Conservation (phyloP, 768 basidiomycete species). For the Suillus brevipes region DNA sequence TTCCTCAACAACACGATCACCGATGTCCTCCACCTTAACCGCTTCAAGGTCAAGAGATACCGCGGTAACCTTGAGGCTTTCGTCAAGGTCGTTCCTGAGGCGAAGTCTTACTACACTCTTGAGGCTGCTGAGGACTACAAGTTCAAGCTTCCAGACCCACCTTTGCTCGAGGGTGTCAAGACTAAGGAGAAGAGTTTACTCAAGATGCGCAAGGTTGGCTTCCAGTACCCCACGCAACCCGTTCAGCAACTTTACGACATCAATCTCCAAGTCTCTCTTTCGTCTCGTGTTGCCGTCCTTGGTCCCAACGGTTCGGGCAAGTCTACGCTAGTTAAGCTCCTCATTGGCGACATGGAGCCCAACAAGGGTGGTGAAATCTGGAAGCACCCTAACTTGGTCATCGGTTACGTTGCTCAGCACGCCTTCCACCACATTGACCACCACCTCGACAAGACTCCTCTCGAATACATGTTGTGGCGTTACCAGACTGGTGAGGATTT, state of each 20-base stretch:
- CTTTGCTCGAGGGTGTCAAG: conserved; percentile 98
- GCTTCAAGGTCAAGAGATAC: conserved; percentile 96
- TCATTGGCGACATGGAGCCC: conserved; percentile 94
- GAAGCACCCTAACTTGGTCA: conserved; percentile 99
- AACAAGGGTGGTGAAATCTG: conserved; percentile 97
- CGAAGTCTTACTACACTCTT: conserved; percentile 96
- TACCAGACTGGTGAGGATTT: conserved; percentile 99
- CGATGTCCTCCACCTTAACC: conserved; percentile 95
- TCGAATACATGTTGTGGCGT: conserved; percentile 99
- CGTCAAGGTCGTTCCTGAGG: conserved; percentile 93
- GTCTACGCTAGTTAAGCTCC: conserved; percentile 94
- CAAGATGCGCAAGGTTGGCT: conserved; percentile 97
- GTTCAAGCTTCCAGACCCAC: conserved; percentile 97
- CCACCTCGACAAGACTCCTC: conserved; percentile 97
- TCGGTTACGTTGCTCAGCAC: conserved; percentile 98
- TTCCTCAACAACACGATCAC: conserved; percentile 99
- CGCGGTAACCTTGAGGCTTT: conserved; percentile 94
- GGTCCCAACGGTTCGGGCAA: conserved; percentile 99
- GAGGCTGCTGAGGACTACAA: conserved; percentile 96
- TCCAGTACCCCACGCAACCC: conserved; percentile 88
- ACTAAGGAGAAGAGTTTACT: conserved; percentile 97
- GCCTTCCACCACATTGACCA: conserved; percentile 99
- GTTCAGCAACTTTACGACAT: conserved; percentile 94
- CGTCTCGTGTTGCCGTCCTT: conserved; percentile 96
- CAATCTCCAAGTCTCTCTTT: conserved; percentile 94